Percentiles rank a stretch among this genome's conserved stretches.
phyloP scores from a whole-genome alignment of 148 eudicot species.

The Rhododendron ovatum region DNA sequence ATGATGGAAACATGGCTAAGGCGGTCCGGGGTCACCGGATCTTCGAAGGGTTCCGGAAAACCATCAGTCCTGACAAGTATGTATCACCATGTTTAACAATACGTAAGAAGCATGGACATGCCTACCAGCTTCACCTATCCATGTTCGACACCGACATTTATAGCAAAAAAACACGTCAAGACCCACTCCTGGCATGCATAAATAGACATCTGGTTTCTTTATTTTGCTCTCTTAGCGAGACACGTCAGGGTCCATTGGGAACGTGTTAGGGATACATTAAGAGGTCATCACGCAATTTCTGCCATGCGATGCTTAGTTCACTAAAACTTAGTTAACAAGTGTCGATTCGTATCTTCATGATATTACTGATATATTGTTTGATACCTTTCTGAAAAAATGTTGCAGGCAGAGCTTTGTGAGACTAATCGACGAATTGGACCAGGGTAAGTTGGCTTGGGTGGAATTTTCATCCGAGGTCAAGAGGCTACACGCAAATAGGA shows the following conservation, averaged over 20 bases:
- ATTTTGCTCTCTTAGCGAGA: background rate
- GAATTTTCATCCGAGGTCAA: slow-evolving; percentile 36
- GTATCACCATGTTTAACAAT: background rate
- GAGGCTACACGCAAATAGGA: slow-evolving; percentile 33
- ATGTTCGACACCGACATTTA: background rate
- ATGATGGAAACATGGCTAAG: slow-evolving; percentile 63
- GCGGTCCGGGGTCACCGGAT: slow-evolving; percentile 56
- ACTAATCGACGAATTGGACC: slow-evolving; percentile 42
- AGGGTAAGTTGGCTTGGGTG: slow-evolving; percentile 35
- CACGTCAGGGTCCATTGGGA: background rate
- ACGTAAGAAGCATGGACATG: background rate
- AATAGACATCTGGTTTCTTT: background rate
- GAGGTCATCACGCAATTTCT: background rate
- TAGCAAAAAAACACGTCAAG: background rate
- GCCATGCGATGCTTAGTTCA: background rate
- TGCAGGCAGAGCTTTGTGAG: slow-evolving; percentile 37
- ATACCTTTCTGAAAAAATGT: background rate
- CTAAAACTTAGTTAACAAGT: background rate
- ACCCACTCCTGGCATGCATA: background rate
- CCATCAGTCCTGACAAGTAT: slow-evolving; percentile 54
- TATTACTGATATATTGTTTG: background rate
- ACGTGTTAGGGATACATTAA: background rate
- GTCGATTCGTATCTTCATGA: background rate
- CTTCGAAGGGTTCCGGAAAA: slow-evolving; percentile 51
- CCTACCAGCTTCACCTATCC: background rate